Conservation (phyloP, 2,329 filamentous ascomycete genomes). For the Apiospora sp. region DNA sequence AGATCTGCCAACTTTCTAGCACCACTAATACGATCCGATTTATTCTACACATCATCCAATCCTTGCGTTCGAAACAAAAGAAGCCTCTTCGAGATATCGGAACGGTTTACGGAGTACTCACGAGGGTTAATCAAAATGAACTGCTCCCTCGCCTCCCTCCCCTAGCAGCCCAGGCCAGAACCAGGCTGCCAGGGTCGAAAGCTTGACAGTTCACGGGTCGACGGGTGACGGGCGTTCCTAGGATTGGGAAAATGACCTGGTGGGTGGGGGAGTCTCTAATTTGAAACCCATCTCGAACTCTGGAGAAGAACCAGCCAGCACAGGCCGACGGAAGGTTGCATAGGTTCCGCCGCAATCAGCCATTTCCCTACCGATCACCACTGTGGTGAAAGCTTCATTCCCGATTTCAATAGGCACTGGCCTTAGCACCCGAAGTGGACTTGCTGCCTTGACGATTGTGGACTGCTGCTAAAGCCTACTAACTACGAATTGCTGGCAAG, state of each 20-base stretch:
- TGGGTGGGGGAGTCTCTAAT: conserved; percentile 11
- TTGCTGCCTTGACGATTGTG: neutral
- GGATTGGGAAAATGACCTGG: neutral
- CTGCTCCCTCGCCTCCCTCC: neutral
- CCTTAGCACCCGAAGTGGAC: neutral
- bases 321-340: conserved; percentile 16
- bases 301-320: conserved; percentile 16
- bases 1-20: neutral
- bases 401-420: neutral
- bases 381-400: conserved; percentile 8
- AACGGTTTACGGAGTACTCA: neutral
- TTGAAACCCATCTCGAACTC: conserved; percentile 22
- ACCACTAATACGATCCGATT: conserved; percentile 19
- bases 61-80: neutral
- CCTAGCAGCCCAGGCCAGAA: neutral
- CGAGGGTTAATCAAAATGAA: neutral
- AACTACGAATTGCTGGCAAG: too few relatives aligned
- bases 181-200: neutral
- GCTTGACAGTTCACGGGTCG: neutral
- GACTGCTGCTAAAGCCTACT: neutral
- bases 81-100: neutral
- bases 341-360: conserved; percentile 15
- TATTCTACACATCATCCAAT: conserved; percentile 5
- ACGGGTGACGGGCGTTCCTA: conserved; percentile 1
- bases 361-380: conserved; percentile 6